A percentile compares a stretch with the other conserved stretches of the same genome.
Evolutionary conservation across 768 basidiomycete genomes (phyloP).

Genomic region (Auricularia auricula-judae): DNA sequence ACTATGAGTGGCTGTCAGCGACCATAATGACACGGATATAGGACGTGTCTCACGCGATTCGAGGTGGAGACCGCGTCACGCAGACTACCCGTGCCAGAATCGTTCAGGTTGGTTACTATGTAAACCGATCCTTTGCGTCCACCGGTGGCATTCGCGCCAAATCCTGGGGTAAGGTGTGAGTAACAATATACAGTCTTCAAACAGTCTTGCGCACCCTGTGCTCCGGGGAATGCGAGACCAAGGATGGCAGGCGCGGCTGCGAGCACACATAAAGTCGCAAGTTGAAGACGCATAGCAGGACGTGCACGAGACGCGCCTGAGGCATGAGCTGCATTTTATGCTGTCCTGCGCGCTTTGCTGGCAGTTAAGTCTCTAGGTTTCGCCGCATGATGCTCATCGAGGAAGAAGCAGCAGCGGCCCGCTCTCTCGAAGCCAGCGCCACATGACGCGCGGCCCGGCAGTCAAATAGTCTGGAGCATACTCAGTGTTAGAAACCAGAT

Average conservation of each 20-base stretch:
- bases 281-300: neutral
- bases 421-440: neutral
- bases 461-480: no score
- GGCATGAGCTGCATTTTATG: neutral
- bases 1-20: conserved; percentile 6
- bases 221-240: neutral
- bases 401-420: neutral
- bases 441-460: no score
- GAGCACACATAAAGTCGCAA: neutral
- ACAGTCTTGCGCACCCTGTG: neutral
- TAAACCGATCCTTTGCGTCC: conserved; percentile 24
- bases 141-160: conserved; percentile 24
- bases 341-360: neutral
- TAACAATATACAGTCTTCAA: neutral
- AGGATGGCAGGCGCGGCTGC: neutral
- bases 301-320: neutral
- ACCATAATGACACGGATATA: neutral
- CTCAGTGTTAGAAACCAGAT: no score
- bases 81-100: conserved; percentile 25
- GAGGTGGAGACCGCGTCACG: conserved; percentile 24
- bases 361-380: neutral
- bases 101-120: conserved; percentile 24
- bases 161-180: conserved; percentile 19
- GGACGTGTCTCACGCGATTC: conserved; percentile 3
- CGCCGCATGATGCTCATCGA: neutral